Evolutionary conservation across 805 yeast genomes (phyloP).

Genomic region (Cyberlindnera xylosilytica): DNA sequence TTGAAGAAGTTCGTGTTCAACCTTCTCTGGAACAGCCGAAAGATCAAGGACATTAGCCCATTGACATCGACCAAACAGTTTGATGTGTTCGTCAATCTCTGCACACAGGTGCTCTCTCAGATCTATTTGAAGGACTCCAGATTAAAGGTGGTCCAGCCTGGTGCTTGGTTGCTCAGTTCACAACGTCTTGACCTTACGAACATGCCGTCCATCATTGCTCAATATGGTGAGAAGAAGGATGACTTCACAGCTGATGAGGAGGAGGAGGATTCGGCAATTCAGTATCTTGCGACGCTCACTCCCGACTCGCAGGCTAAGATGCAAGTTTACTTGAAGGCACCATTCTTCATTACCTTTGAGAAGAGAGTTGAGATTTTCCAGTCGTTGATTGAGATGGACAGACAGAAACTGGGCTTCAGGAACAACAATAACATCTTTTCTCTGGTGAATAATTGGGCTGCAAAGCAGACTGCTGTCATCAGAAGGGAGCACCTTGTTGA

Average conservation of each 20-base stretch:
- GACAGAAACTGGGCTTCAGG: conserved; percentile 26
- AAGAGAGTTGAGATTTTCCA: conserved; percentile 74
- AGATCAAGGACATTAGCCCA: conserved; percentile 1
- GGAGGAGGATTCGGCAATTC: conserved; percentile 22
- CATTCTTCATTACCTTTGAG: conserved; percentile 77
- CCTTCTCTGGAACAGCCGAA: conserved; percentile 38
- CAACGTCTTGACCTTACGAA: conserved; percentile 31
- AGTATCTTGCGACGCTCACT: conserved; percentile 13
- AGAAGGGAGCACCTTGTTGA: conserved; percentile 68
- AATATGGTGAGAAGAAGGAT: conserved; percentile 39
- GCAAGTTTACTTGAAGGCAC: conserved; percentile 58
- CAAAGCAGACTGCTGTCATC: conserved; percentile 44
- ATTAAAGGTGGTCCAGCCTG: conserved; percentile 44
- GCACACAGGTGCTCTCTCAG: conserved; percentile 59
- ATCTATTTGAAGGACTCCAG: conserved; percentile 66
- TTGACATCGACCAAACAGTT: conserved; percentile 7
- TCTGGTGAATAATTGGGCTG: background rate
- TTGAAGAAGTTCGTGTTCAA: conserved; percentile 49
- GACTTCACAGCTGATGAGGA: conserved; percentile 23
- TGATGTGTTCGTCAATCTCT: conserved; percentile 29
- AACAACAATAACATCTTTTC: background rate
- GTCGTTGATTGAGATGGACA: conserved; percentile 54
- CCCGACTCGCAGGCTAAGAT: conserved; percentile 30
- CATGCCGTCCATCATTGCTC: conserved; percentile 36
- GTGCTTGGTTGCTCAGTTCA: conserved; percentile 51